Percentiles rank a stretch among this genome's conserved stretches.
These are phyloP conservation scores for Bipolaris oryzae DNA, from an alignment of 2,329 filamentous ascomycete species.

Conservation along the genomic window DNA sequence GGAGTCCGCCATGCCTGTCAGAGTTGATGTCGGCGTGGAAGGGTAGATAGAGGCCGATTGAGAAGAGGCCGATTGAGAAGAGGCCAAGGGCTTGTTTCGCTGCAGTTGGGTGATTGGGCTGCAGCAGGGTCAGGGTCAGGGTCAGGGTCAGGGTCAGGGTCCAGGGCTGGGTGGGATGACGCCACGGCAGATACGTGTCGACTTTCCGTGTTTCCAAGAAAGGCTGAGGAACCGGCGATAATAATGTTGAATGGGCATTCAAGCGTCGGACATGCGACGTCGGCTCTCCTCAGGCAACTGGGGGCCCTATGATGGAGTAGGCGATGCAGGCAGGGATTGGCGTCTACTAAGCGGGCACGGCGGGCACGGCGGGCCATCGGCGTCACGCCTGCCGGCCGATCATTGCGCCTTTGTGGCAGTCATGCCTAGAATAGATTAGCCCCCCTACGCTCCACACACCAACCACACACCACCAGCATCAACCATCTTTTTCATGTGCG, in stretches of 20 bases:
- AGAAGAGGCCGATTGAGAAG: slow-evolving; percentile 4
- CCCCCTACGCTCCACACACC: slow-evolving; percentile 13
- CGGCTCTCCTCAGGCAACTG: slow-evolving; percentile 35
- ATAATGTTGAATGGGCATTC: slow-evolving; percentile 2
- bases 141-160: slow-evolving; percentile 13
- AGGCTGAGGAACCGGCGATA: slow-evolving; percentile 6
- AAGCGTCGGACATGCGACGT: slow-evolving; percentile 24
- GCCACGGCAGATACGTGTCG: slow-evolving; percentile 9
- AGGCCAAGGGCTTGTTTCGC: not conserved
- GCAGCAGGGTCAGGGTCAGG: slow-evolving; percentile 10
- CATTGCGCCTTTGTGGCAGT: slow-evolving; percentile 9
- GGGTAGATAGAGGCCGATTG: slow-evolving; percentile 16
- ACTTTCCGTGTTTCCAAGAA: slow-evolving; percentile 2
- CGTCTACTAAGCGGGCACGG: slow-evolving; percentile 3
- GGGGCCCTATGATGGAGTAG: slow-evolving; percentile 7
- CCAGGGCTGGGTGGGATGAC: slow-evolving; percentile 11
- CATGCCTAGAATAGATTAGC: slow-evolving; percentile 28
- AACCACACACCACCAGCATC: slow-evolving; percentile 24
- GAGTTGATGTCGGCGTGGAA: slow-evolving; percentile 17
- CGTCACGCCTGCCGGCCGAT: slow-evolving; percentile 5
- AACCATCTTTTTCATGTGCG: slow-evolving; percentile 15
- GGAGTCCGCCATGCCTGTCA: not conserved
- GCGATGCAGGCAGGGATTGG: slow-evolving; percentile 5
- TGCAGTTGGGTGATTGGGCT: not conserved
- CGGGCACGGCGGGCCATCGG: too few species aligned